Evolutionary conservation across 495 filamentous ascomycete genomes (phyloP).

Genomic region (Trichoderma reesei): DNA sequence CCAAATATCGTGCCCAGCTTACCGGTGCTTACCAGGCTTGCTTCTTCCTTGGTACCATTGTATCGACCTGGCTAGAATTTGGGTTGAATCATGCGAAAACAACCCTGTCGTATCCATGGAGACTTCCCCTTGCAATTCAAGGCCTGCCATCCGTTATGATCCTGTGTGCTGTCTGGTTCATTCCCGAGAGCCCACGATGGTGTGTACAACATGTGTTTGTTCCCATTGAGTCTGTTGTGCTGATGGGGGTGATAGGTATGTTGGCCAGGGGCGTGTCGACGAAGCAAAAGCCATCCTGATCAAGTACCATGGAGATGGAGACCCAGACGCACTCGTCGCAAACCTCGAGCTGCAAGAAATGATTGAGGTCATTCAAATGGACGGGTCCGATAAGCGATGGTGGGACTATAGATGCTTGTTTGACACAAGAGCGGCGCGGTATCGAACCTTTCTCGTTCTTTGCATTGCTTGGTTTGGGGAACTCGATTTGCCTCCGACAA

Average conservation of each 20-base stretch:
- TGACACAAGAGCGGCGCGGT: slow-evolving; percentile 14
- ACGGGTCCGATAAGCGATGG: slow-evolving; percentile 11
- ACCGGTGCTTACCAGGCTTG: slow-evolving; percentile 45
- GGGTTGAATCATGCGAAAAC: not conserved
- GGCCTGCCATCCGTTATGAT: slow-evolving; percentile 36
- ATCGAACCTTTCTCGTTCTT: slow-evolving; percentile 16
- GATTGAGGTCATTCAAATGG: slow-evolving; percentile 11
- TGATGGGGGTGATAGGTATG: no score
- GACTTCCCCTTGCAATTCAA: slow-evolving; percentile 19
- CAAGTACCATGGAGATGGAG: slow-evolving; percentile 16
- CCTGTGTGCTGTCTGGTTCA: slow-evolving; percentile 26
- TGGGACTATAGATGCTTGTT: slow-evolving; percentile 13
- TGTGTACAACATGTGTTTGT: not conserved
- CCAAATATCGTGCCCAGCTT: slow-evolving; percentile 43
- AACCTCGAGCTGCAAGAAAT: slow-evolving; percentile 18
- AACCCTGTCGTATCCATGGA: slow-evolving; percentile 13
- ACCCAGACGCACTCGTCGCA: slow-evolving; percentile 14
- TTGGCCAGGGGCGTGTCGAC: slow-evolving; percentile 7
- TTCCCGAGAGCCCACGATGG: slow-evolving; percentile 25
- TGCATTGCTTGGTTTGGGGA: slow-evolving; percentile 21
- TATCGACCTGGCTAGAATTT: slow-evolving; percentile 1
- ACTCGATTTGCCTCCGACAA: slow-evolving; percentile 9
- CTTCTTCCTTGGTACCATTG: slow-evolving; percentile 33
- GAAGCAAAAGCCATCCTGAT: slow-evolving; percentile 15
- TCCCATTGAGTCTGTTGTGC: not conserved